Evolutionary conservation across 306 rosid genomes (phyloP), one percentile per base, ranked within the genome.

Genomic region (Cucurbita pepo): DNA sequence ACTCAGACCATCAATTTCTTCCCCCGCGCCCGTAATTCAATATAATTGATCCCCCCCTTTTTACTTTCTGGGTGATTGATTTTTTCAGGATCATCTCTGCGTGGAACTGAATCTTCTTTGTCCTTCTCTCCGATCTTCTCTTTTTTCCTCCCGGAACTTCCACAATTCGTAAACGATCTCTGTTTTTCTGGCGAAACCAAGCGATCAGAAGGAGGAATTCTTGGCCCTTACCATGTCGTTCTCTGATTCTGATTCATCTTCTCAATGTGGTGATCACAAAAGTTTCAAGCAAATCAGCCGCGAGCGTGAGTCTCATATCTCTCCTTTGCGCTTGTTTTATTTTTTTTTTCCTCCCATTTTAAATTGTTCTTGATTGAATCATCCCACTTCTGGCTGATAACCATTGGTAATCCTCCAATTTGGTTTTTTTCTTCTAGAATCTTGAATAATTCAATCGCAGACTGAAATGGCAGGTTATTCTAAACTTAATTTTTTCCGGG

Each of bases 201-300:
- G 44, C 69, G n/a, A 73, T 51, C 41, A 12, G 8, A 4, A 4
- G 15, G 19, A n/a, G 55, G 59, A 52, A 56, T 12, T 15, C 47
- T 15, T 51, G 16, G 67, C 52, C 52, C 47, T 45, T 9, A 79
- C 82, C 56, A 86, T 86, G 87, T 86, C 87, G 71, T 71, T 79
- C 56, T 86, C 87, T 45, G 87, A 81, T 64, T 83, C 90, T 51
- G 90, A 86, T 77, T 86, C 90, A 45, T 83, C 90, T 14, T 86
- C 90, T 40, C 43, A 72, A 66, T 85, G 81, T 69, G 81, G 75
- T 69, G 90, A 86, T 43, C 77, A 86, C 82, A 86, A 81, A 78
- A 83, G 63, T 75, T 86, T 86, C 81, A 77, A 82, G 66, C 90
- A 83, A 83, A 77, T 83, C 82, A 86, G 81, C 81, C 90, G 90